Percentiles rank a stretch among this genome's conserved stretches.
phyloP scores from a whole-genome alignment of 2,329 filamentous ascomycete genomes.

The Calonectria naviculata region DNA sequence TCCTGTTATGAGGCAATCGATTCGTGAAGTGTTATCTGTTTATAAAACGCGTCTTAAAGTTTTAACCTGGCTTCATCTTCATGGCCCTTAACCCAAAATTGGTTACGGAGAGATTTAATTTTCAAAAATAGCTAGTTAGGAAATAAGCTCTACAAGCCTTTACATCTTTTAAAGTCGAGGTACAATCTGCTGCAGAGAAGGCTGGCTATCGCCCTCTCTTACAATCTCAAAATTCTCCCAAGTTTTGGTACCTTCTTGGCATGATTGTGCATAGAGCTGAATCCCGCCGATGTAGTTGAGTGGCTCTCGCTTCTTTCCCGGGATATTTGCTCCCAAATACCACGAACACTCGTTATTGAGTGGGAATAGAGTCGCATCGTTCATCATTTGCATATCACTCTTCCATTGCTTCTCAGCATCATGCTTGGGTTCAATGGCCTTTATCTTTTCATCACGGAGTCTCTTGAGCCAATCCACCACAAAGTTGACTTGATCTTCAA shows the following conservation, averaged over 20 bases:
- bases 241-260: neutral
- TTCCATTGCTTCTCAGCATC: conserved; percentile 14
- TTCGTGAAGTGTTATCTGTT: too few species aligned
- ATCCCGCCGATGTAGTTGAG: conserved; percentile 16
- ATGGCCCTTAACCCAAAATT: too few species aligned
- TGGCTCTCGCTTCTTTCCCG: conserved; percentile 17
- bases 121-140: too few species aligned
- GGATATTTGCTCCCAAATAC: conserved; percentile 23
- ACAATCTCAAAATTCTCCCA: neutral
- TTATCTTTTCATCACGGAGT: conserved; percentile 15
- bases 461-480: conserved; percentile 19
- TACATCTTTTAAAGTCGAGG: neutral
- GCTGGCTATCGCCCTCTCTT: neutral
- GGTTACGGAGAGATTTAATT: too few species aligned
- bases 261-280: neutral
- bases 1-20: too few species aligned
- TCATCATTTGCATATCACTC: conserved; percentile 7
- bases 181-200: neutral
- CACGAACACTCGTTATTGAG: conserved; percentile 13
- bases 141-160: too few species aligned
- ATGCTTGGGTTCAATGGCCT: conserved; percentile 17
- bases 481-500: conserved; percentile 34
- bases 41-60: too few species aligned
- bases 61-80: too few species aligned
- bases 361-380: conserved; percentile 7